These are phyloP conservation scores for Colletotrichum gloeosporioides DNA, from an alignment of 2,329 filamentous ascomycete species.

Conservation along the genomic window DNA sequence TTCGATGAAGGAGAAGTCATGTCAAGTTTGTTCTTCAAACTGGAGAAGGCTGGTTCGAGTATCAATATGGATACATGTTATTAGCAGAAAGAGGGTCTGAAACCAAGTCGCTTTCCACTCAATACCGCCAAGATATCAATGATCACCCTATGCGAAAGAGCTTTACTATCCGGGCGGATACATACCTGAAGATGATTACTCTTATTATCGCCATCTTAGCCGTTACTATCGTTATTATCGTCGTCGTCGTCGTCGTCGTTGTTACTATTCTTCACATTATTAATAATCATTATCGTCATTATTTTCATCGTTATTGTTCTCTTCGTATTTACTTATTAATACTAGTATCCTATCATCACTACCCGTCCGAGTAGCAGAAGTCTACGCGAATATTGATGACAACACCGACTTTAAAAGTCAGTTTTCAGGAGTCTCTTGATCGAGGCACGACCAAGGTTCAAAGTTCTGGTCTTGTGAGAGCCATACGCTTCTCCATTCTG, in stretches of 20 bases:
- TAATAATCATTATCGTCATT: no score
- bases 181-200: no score
- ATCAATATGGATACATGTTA: not conserved
- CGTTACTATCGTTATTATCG: no score
- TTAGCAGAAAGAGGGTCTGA: not conserved
- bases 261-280: no score
- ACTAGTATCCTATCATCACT: rapidly evolving
- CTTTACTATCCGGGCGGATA: no score
- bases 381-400: rapidly evolving
- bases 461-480: not conserved
- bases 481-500: not conserved
- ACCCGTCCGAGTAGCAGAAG: no score
- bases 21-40: not conserved
- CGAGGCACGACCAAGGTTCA: not conserved
- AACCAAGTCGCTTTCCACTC: not conserved
- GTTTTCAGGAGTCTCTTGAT: not conserved
- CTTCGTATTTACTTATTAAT: no score
- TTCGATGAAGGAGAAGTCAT: not conserved
- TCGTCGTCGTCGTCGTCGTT: no score
- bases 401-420: not conserved
- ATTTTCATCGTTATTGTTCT: no score
- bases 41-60: no score
- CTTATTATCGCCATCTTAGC: no score
- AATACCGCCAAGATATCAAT: not conserved
- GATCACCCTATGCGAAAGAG: not conserved